These are phyloP conservation scores for Phytopythium litorale DNA, from an alignment of 352 stramenopile species.

Conservation along the genomic window DNA sequence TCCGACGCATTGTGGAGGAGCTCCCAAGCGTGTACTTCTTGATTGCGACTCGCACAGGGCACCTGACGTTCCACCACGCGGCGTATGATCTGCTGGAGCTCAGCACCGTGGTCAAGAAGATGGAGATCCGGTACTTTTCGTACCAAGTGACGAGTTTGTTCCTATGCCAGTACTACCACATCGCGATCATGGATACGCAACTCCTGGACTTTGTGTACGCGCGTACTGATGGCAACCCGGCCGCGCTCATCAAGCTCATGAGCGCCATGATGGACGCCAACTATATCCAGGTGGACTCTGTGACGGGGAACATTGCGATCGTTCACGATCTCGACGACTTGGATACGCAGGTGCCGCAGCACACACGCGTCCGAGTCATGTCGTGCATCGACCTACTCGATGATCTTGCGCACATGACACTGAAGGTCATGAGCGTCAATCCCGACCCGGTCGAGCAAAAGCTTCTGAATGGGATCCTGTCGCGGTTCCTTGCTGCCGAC, in stretches of 20 bases:
- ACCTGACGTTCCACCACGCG: constrained; percentile 19
- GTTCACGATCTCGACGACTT: constrained; percentile 70
- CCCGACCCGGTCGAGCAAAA: constrained; percentile 57
- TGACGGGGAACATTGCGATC: constrained; percentile 50
- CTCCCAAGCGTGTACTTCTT: constrained; percentile 55
- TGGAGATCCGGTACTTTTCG: constrained; percentile 52
- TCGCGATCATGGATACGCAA: constrained; percentile 80
- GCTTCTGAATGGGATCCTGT: constrained; percentile 54
- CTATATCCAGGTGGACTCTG: constrained; percentile 53
- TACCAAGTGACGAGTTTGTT: constrained; percentile 73
- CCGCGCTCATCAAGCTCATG: constrained; percentile 63
- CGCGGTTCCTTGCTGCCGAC: constrained; percentile 31
- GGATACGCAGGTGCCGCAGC: constrained; percentile 68
- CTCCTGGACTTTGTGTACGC: constrained; percentile 70
- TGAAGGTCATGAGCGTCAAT: constrained; percentile 68
- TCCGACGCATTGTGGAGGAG: constrained; percentile 53
- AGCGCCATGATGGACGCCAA: constrained; percentile 63
- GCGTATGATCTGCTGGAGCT: constrained; percentile 34
- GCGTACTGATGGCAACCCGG: constrained; percentile 61
- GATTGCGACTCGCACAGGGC: constrained; percentile 42
- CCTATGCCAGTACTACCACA: constrained; percentile 71
- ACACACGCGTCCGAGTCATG: constrained; percentile 71
- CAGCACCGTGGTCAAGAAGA: constrained; percentile 31
- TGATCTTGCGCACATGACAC: constrained; percentile 46
- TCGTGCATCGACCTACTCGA: constrained; percentile 55